Evolutionary conservation across 1,139 yeast genomes (phyloP).

Genomic region (Insectozyma bohioensis): DNA sequence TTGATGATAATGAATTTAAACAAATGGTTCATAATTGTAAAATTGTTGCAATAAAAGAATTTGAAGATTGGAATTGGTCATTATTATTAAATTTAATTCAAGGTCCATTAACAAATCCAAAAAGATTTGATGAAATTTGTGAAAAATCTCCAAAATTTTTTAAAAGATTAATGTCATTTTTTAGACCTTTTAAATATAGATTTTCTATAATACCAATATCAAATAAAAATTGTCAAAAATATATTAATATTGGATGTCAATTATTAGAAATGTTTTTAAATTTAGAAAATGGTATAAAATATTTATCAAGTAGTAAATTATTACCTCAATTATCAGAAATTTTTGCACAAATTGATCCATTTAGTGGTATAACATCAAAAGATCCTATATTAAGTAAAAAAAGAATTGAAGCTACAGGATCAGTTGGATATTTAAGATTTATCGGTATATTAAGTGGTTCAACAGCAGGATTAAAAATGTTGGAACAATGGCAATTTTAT

Average conservation of each 20-base stretch:
- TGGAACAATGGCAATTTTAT: constrained; percentile 83
- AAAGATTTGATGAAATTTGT: constrained; percentile 72
- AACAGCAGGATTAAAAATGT: constrained; percentile 60
- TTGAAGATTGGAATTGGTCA: constrained; percentile 87
- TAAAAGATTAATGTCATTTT: constrained; percentile 81
- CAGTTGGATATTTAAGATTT: constrained; percentile 75
- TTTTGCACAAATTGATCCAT: constrained; percentile 81
- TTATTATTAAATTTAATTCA: constrained; percentile 64
- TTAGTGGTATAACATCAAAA: constrained; percentile 67
- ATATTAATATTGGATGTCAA: constrained; percentile 71
- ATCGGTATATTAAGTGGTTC: constrained; percentile 69
- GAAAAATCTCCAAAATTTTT: constrained; percentile 78
- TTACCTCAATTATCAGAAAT: constrained; percentile 87
- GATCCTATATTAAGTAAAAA: constrained; percentile 71
- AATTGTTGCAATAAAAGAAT: constrained; percentile 77
- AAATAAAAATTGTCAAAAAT: constrained; percentile 50
- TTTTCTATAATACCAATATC: constrained; percentile 53
- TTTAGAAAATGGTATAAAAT: constrained; percentile 63
- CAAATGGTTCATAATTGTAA: constrained; percentile 65
- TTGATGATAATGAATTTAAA: constrained; percentile 74
- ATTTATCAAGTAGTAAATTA: constrained; percentile 70
- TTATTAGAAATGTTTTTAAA: constrained; percentile 66
- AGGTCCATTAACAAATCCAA: constrained; percentile 76
- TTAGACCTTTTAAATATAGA: constrained; percentile 85
- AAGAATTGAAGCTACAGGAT: constrained; percentile 62